These are phyloP conservation scores for Cladosporium sp. DNA, from an alignment of 2,329 filamentous ascomycete species.

Conservation along the genomic window DNA sequence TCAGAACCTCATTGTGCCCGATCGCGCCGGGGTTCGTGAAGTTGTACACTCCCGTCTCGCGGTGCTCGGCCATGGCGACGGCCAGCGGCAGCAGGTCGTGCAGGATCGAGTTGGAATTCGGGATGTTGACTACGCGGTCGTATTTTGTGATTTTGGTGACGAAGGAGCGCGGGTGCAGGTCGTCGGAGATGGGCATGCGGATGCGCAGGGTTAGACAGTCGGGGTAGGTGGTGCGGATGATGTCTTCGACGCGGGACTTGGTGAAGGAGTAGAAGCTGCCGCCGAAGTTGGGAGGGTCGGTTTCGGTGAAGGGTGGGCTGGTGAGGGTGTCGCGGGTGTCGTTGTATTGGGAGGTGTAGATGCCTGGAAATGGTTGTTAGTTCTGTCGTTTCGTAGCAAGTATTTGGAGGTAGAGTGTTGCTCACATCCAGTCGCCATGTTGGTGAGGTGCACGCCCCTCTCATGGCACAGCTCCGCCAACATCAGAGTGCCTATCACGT, in stretches of 20 bases:
- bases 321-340: constrained; percentile 59
- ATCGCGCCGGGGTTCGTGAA: constrained; percentile 72
- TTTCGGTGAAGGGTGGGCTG: constrained; percentile 62
- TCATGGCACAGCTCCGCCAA: constrained; percentile 63
- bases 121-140: constrained; percentile 66
- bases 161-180: constrained; percentile 67
- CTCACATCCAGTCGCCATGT: constrained; percentile 67
- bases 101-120: constrained; percentile 69
- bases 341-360: constrained; percentile 32
- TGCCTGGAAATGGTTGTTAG: constrained; percentile 24
- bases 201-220: constrained; percentile 66
- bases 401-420: neutral
- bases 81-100: constrained; percentile 65
- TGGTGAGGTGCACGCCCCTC: constrained; percentile 63
- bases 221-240: constrained; percentile 63
- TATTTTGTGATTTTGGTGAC: constrained; percentile 70
- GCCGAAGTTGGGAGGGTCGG: constrained; percentile 64
- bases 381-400: too few relatives aligned
- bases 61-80: constrained; percentile 61
- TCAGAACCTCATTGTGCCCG: constrained; percentile 69
- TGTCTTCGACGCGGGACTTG: constrained; percentile 66
- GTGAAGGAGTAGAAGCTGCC: constrained; percentile 70
- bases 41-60: constrained; percentile 67
- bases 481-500: constrained; percentile 66
- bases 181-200: constrained; percentile 70